phyloP scores from a whole-genome alignment of 345 rosid species.

The Euphorbia tirucalli region DNA sequence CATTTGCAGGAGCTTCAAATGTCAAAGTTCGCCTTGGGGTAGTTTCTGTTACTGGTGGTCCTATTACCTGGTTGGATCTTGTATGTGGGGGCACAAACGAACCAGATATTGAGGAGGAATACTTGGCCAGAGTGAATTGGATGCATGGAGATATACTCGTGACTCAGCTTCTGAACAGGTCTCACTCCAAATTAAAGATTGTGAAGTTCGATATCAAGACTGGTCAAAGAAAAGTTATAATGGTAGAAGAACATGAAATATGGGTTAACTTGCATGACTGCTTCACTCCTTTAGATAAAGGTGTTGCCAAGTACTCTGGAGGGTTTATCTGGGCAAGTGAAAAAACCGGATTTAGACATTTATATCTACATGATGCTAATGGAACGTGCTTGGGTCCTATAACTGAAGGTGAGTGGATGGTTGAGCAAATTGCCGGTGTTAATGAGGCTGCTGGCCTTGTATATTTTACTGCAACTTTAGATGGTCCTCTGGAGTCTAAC shows the following conservation, averaged over 20 bases:
- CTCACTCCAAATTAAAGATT: slow-evolving; percentile 63
- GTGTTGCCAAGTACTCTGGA: slow-evolving; percentile 47
- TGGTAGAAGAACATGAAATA: slow-evolving; percentile 60
- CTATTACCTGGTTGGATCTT: slow-evolving; percentile 83
- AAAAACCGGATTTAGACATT: slow-evolving; percentile 81
- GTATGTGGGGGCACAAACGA: slow-evolving; percentile 63
- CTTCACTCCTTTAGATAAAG: slow-evolving; percentile 75
- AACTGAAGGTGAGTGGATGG: slow-evolving; percentile 90
- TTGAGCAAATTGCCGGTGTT: slow-evolving; percentile 84
- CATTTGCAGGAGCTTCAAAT: slow-evolving; percentile 91
- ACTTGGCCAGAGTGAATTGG: slow-evolving; percentile 88
- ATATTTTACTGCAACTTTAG: slow-evolving; percentile 80
- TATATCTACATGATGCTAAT: slow-evolving; percentile 68
- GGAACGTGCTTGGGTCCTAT: slow-evolving; percentile 77
- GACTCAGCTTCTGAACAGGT: slow-evolving; percentile 76
- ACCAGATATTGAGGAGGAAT: slow-evolving; percentile 56
- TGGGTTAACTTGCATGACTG: slow-evolving; percentile 95
- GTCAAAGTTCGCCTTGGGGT: slow-evolving; percentile 85
- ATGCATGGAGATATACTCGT: slow-evolving; percentile 67
- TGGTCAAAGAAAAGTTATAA: slow-evolving; percentile 54
- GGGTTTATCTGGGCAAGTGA: slow-evolving; percentile 99
- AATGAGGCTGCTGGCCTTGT: slow-evolving; percentile 62
- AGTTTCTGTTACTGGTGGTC: slow-evolving; percentile 68
- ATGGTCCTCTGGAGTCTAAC: slow-evolving; percentile 73
- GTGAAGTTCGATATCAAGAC: slow-evolving; percentile 68